A percentile compares a stretch with the other conserved stretches of the same genome.
Conservation (phyloP, 106 monocot genomes). For the Dendrobium officinale region DNA sequence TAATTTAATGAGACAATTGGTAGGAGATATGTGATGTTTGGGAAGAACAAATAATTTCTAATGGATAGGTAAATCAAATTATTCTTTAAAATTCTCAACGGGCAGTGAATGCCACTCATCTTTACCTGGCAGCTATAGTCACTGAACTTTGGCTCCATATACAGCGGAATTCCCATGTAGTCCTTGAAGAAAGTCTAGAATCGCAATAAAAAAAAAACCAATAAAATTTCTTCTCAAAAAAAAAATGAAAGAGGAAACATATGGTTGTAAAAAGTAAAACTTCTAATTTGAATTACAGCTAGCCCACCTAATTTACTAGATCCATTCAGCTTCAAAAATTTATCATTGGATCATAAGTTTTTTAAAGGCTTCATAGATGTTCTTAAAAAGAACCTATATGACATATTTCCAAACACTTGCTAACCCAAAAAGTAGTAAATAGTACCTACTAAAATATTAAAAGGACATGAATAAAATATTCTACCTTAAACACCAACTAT, state of each 20-base stretch:
- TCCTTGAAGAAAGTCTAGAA: constrained; percentile 80
- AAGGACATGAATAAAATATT: too few relatives aligned
- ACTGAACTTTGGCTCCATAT: constrained; percentile 91
- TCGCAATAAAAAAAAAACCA: constrained; percentile 1
- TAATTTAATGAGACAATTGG: too few relatives aligned
- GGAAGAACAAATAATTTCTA: background rate
- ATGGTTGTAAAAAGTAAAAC: background rate
- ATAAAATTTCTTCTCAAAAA: background rate
- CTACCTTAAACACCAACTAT: too few relatives aligned
- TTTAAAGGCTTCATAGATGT: background rate
- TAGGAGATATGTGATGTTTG: background rate
- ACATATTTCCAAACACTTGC: too few relatives aligned
- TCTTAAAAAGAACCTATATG: too few relatives aligned
- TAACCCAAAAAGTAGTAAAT: too few relatives aligned
- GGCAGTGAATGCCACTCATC: background rate
- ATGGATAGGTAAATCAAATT: background rate
- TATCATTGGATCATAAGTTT: too few relatives aligned
- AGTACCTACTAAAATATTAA: too few relatives aligned
- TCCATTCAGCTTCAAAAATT: too few relatives aligned
- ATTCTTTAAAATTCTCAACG: background rate
- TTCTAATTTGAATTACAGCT: background rate
- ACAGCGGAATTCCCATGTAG: constrained; percentile 81
- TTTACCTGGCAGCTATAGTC: constrained; percentile 95
- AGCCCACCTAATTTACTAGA: background rate
- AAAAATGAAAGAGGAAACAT: background rate